Evolutionary conservation across 805 yeast genomes (phyloP), one percentile per base, ranked within the genome.

Genomic region (Scheffersomyces coipomensis): DNA sequence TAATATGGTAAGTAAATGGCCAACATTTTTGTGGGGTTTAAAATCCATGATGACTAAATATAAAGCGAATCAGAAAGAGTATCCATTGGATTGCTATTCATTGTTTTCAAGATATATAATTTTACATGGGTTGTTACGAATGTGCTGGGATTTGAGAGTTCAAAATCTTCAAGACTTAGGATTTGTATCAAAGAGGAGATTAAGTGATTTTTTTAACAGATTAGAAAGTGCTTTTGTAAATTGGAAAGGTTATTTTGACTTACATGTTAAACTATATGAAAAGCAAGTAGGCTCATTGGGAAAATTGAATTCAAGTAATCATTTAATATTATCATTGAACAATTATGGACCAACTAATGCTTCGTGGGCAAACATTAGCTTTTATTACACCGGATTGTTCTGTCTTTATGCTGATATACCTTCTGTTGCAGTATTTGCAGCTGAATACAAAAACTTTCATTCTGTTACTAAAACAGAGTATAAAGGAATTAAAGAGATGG

Each of bases 191-290:
- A 53, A 56, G 33, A 55, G 47, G 27, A 50, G 59, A 29, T 40
- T 63, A 12, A 46, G 50, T 13, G 60, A 58, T 23, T 55, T 63
- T 29, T 51, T 58, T 16, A 42, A 45, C 13, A 54, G 60, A 33
- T 44, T 68, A 24, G 60, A 58, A 33, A 51, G 50, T 5, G 66
- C 68, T 1, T 55, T 64, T 29, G 46, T 48, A 33, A 55, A 55
- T 33, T 68, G 73, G 73, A 52, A 59, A 37, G 57, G 54, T 9
- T 62, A 64, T 43, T 64, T 64, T 43, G 69, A 67, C 39, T 44
- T 47, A 16, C 73, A 66, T 38, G 60, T 64, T 19, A 43, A 48
- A 8, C 37, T 45, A 16, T 32, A 32, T 13, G 34, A 32, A 32
- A 16, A 32, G 18, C 34, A 32, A 32, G 34, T 32, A 12, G 23